Base-by-base conservation (phyloP, 768 basidiomycete genomes). In the Lentinula aciculospora region DNA sequence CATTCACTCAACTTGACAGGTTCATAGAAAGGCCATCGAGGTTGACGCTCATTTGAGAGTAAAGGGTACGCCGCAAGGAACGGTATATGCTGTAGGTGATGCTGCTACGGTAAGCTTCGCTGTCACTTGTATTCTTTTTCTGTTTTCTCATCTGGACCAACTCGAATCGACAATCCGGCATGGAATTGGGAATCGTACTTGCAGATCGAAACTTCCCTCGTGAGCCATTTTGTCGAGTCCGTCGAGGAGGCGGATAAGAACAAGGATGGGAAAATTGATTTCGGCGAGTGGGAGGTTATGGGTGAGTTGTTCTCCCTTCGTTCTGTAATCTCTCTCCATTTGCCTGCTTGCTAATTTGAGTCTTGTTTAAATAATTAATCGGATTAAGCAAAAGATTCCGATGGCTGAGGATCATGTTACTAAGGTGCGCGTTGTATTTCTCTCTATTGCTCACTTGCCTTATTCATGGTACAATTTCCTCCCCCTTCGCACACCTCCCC, bases 61-160 rank as follows among this genome's bases (percentile, higher is more conserved):
- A 2, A 86, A 89, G 63, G 97, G 96, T 58, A 89, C 95, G 1
- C 96, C 97, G 0, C 70, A 81, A 10, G 78, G 81, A 21, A 81
- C 81, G 4, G 85, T 99, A 6, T 99, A 98, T 67, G 95, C 95
- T 29, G 79, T 99, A 34, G 97, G 97, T 17, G 97, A 99, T 69
- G 92, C 92, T 58, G 82, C 92, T 17, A 98, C 94, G 58, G 92
- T 92, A 50, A 62, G 54, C 13, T 8, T 36, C 15, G 32, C 6
- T 44, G 19, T 44, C 21, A 9, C 42, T 21, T 44, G n/a, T n/a
- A n/a, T n/a, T n/a, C n/a, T n/a, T n/a, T n/a, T n/a, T n/a, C n/a
- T n/a, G n/a, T n/a, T n/a, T n/a, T n/a, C n/a, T n/a, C n/a, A n/a
- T n/a, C n/a, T n/a, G n/a, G n/a, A n/a, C n/a, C n/a, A n/a, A n/a